A percentile compares a stretch with the other conserved stretches of the same genome.
These are phyloP conservation scores for Ballota nigra DNA, from an alignment of 257 asterid species.

Conservation along the genomic window DNA sequence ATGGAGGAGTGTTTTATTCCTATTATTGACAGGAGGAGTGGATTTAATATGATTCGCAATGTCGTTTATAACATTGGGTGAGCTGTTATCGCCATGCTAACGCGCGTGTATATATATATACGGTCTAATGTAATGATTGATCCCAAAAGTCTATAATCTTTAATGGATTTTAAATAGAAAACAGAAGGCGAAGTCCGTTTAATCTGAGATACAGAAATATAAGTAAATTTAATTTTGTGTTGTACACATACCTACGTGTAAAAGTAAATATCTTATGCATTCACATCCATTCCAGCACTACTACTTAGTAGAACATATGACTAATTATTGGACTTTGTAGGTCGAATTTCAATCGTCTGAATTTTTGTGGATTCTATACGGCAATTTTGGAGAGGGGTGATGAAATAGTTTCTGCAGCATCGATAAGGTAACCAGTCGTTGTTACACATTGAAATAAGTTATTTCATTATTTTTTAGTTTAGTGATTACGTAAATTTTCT, in stretches of 20 bases:
- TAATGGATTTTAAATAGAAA: conserved; percentile 12
- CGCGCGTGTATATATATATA: not conserved
- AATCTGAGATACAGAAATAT: not conserved
- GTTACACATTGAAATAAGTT: conserved; percentile 1
- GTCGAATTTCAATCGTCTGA: conserved; percentile 77
- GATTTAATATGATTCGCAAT: conserved; percentile 70
- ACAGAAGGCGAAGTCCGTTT: too few species aligned
- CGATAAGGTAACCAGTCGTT: conserved; percentile 57
- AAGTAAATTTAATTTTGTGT: not conserved
- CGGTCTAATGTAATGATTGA: not conserved
- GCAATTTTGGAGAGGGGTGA: conserved; percentile 90
- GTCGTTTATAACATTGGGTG: conserved; percentile 84
- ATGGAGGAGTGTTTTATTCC: conserved; percentile 94
- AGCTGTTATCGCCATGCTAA: conserved; percentile 34
- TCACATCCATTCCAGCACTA: not conserved
- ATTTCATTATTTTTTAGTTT: too few species aligned
- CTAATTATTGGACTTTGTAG: conserved; percentile 35
- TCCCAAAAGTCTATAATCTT: not conserved
- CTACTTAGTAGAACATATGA: conserved; percentile 10
- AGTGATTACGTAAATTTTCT: conserved; percentile 3
- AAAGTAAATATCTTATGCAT: not conserved
- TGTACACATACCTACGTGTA: not conserved
- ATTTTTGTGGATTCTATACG: conserved; percentile 72
- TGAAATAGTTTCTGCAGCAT: conserved; percentile 79
- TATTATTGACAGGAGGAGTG: conserved; percentile 79